A percentile compares a stretch with the other conserved stretches of the same genome.
These are phyloP conservation scores for Chytridiales sp. DNA, from an alignment of 371 early-diverging fungal species.

Conservation along the genomic window DNA sequence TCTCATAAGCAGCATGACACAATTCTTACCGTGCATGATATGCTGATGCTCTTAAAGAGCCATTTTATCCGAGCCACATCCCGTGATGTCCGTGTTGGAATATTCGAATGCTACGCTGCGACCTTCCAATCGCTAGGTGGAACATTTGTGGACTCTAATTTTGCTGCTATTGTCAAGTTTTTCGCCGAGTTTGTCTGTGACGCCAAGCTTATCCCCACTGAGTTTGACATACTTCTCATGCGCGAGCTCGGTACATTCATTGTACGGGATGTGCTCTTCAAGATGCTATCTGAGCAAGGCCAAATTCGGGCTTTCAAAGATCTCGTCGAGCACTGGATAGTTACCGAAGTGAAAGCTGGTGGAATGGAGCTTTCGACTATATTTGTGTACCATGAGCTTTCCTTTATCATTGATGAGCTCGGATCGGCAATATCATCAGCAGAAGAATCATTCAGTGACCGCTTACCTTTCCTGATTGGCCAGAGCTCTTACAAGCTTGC, in stretches of 20 bases:
- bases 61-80: conserved; percentile 61
- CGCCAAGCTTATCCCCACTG: conserved; percentile 31
- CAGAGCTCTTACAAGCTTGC: conserved; percentile 75
- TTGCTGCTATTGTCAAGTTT: conserved; percentile 66
- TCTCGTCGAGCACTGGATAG: conserved; percentile 59
- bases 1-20: conserved; percentile 25
- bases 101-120: conserved; percentile 78
- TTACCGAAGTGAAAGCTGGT: conserved; percentile 37
- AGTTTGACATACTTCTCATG: conserved; percentile 58
- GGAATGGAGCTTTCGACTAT: conserved; percentile 64
- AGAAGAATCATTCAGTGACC: conserved; percentile 67
- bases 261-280: conserved; percentile 73
- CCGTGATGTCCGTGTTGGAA: conserved; percentile 73
- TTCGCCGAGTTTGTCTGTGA: conserved; percentile 50
- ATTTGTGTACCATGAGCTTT: conserved; percentile 71
- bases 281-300: conserved; percentile 75
- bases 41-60: conserved; percentile 61
- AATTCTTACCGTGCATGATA: conserved; percentile 65
- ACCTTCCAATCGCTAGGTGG: conserved; percentile 72
- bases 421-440: conserved; percentile 72
- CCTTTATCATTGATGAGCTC: conserved; percentile 69
- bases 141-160: conserved; percentile 72
- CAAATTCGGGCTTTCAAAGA: conserved; percentile 71
- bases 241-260: conserved; percentile 70
- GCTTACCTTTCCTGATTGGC: conserved; percentile 64